phyloP scores from a whole-genome alignment of 208 protist species.

The Trypanosoma cruzi region DNA sequence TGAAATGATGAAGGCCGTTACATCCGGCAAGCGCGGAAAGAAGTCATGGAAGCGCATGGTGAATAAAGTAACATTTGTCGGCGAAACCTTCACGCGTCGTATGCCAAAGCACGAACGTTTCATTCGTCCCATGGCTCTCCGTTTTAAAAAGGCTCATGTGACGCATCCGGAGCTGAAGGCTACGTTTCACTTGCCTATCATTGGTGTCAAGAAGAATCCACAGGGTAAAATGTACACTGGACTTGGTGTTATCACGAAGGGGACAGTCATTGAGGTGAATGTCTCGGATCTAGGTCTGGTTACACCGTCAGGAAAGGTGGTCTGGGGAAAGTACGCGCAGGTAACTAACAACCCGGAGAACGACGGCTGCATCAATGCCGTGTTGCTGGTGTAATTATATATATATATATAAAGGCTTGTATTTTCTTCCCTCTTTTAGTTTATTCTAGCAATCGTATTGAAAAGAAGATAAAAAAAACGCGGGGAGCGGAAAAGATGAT shows the following conservation, averaged over 20 bases:
- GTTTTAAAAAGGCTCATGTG: constrained; percentile 99
- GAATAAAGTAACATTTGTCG: constrained; percentile 99
- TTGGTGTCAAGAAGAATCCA: constrained; percentile 99
- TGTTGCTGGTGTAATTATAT: constrained; percentile 97
- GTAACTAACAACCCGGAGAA: constrained; percentile 99
- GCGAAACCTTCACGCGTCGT: constrained; percentile 99
- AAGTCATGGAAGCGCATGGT: constrained; percentile 99
- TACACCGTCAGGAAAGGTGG: constrained; percentile 99
- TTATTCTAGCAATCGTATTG: neutral
- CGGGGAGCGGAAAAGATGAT: neutral
- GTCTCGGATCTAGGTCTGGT: constrained; percentile 99
- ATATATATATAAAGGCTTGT: neutral
- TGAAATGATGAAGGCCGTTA: constrained; percentile 99
- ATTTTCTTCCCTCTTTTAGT: constrained; percentile 1
- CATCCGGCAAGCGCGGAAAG: constrained; percentile 94
- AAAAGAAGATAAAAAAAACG: neutral
- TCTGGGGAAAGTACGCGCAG: constrained; percentile 99
- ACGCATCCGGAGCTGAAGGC: constrained; percentile 99
- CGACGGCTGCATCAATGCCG: constrained; percentile 99
- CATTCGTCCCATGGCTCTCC: constrained; percentile 99
- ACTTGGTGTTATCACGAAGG: constrained; percentile 99
- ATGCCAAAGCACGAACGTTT: constrained; percentile 99
- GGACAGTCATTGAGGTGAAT: constrained; percentile 99
- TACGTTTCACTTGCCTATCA: constrained; percentile 99
- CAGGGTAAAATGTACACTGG: constrained; percentile 98